A percentile compares a stretch with the other conserved stretches of the same genome.
These are phyloP conservation scores for Cyathus striatus DNA, from an alignment of 768 basidiomycete genomes.

Conservation along the genomic window DNA sequence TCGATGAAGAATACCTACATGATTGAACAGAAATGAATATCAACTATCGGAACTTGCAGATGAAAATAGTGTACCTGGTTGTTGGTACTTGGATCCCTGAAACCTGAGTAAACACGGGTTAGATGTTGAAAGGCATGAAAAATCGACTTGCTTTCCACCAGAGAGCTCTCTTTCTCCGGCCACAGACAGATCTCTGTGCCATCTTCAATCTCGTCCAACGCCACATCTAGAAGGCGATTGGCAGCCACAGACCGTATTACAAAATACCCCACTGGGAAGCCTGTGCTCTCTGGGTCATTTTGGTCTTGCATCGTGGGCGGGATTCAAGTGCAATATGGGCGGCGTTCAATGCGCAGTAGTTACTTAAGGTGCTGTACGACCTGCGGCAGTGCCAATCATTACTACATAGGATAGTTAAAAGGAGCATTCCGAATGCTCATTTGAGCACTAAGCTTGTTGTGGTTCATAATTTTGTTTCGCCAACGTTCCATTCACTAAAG, in stretches of 20 bases:
- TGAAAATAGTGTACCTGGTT: constrained; percentile 55
- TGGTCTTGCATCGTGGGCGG: not conserved
- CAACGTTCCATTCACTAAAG: too few species aligned
- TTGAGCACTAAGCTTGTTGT: too few species aligned
- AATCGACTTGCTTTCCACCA: constrained; percentile 66
- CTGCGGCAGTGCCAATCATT: too few species aligned
- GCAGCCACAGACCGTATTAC: constrained; percentile 51
- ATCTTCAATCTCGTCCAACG: constrained; percentile 48
- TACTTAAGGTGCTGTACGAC: too few species aligned
- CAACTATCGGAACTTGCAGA: not conserved
- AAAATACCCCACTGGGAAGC: constrained; percentile 59
- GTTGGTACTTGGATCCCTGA: constrained; percentile 62
- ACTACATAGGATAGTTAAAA: too few species aligned
- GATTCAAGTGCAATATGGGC: too few species aligned
- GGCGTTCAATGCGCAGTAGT: too few species aligned
- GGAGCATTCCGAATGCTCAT: too few species aligned
- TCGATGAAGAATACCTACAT: constrained; percentile 81
- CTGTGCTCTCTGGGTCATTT: constrained; percentile 25
- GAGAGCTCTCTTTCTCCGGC: constrained; percentile 68
- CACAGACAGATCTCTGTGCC: constrained; percentile 60
- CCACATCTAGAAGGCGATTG: constrained; percentile 55
- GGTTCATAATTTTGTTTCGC: too few species aligned
- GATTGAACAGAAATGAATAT: not conserved
- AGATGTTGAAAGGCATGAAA: not conserved
- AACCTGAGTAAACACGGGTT: constrained; percentile 31